Base-by-base conservation (phyloP, 352 stramenopile species). In the Phytophthora pistaciae region DNA sequence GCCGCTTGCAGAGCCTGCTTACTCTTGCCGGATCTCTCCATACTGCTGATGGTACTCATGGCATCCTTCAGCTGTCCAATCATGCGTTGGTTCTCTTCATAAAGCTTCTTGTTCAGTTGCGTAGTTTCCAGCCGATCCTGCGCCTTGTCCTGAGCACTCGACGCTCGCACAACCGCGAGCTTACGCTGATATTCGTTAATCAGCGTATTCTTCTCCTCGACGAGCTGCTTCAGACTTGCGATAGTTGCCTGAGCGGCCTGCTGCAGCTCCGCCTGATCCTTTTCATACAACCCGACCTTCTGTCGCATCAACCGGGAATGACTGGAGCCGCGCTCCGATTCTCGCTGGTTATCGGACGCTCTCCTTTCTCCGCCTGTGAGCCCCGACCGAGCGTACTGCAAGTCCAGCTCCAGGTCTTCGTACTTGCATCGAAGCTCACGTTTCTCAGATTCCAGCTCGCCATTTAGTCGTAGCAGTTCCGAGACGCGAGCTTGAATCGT, bases 171-270 rank as follows among this genome's bases (percentile, higher is more conserved):
- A 23, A 67, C 59, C 6, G 75, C 68, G 46, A 93, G 53, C 33
- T 95, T 88, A 18, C 68, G 70, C 60, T 93, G 79, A 50, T 91
- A 92, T 56, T 91, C 79, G 14, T 77, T 74, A 4, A 95, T 81
- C 29, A 89, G 56, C 13, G 49, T 62, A 58, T 95, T 96, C 60
- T 96, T 96, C 60, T 94, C 89, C 23, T 84, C 74, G 29, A 95
- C 76, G 23, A 95, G 78, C 31, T 84, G 79, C 64, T 94, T 96
- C n/a, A 96, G 69, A 66, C 86, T 95, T 5, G 89, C 83, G 29
- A 96, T 91, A 27, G 87, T 93, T 49, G 75, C 87, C 58, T 95
- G 86, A 9, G 86, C 89, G 14, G 89, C 87, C 68, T 91, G 82
- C 58, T 96, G 89, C 20, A 94, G 57, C 21, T 89, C 72, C 1